Evolutionary conservation across 2,329 filamentous ascomycete genomes (phyloP).

Genomic region (Arachnomyces sp.): DNA sequence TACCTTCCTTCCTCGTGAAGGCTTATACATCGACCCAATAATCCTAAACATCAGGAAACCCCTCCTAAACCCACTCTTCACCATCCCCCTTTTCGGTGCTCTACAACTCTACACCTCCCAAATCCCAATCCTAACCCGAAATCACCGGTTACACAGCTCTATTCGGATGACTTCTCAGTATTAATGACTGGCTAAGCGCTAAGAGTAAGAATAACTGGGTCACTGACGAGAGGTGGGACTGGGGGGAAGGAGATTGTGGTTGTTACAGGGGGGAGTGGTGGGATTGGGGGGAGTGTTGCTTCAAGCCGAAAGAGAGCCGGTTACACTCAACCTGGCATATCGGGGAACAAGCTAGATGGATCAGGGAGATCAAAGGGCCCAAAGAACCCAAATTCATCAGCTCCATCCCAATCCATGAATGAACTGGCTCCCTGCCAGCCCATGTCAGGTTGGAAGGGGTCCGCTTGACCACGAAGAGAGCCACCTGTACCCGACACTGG

Average conservation of each 20-base stretch:
- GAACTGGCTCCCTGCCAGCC: background rate
- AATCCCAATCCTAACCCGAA: no score
- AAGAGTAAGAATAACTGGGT: slow-evolving; percentile 15
- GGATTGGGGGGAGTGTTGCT: slow-evolving; percentile 32
- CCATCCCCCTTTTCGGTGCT: slow-evolving; percentile 2
- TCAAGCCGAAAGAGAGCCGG: no score
- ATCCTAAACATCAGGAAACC: slow-evolving; percentile 7
- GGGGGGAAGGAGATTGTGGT: slow-evolving; percentile 37
- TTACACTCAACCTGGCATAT: no score
- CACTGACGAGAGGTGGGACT: slow-evolving; percentile 25
- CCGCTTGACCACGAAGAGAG: no score
- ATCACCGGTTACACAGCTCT: no score
- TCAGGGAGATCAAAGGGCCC: slow-evolving; percentile 8
- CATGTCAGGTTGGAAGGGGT: no score
- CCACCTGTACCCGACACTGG: no score
- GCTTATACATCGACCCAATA: slow-evolving; percentile 18
- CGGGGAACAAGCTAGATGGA: no score
- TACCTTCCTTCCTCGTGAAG: slow-evolving; percentile 14
- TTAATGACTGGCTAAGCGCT: slow-evolving; percentile 13
- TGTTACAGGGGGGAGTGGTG: slow-evolving; percentile 38
- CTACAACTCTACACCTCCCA: no score
- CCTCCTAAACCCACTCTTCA: slow-evolving; percentile 9
- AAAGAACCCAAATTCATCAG: slow-evolving; percentile 8
- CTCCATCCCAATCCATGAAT: background rate
- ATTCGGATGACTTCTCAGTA: no score